Evolutionary conservation across 306 rosid species (phyloP).

Genomic region (Mimosa bimucronata): DNA sequence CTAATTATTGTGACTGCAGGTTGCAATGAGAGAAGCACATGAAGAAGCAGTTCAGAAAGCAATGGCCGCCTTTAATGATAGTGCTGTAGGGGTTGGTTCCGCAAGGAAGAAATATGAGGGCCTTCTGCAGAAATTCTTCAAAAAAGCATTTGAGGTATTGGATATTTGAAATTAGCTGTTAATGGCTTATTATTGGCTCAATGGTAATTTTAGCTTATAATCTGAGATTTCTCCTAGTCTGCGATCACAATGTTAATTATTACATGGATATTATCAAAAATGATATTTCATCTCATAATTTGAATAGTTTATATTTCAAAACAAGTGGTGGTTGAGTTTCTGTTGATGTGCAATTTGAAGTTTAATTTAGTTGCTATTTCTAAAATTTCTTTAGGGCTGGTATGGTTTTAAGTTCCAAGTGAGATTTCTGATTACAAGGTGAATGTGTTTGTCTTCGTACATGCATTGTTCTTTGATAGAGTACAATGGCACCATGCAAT

Average conservation of each 20-base stretch:
- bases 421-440: not conserved
- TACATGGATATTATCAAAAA: too few species aligned
- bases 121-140: conserved; percentile 67
- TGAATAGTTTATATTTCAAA: too few species aligned
- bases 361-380: not conserved
- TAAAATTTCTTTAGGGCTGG: not conserved
- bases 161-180: not conserved
- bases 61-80: conserved; percentile 69
- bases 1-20: conserved; percentile 56
- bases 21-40: conserved; percentile 84
- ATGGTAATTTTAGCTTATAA: not conserved
- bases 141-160: conserved; percentile 87
- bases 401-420: not conserved
- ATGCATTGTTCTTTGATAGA: too few species aligned
- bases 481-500: too few species aligned
- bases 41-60: conserved; percentile 84
- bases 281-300: too few species aligned
- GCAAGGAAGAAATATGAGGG: conserved; percentile 83
- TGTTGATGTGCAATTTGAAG: not conserved
- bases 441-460: not conserved
- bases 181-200: conserved; percentile 5
- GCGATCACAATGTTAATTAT: too few species aligned
- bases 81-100: conserved; percentile 88
- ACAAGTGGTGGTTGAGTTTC: not conserved
- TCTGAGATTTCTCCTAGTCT: too few species aligned